A percentile compares a stretch with the other conserved stretches of the same genome.
Evolutionary conservation across 2,329 filamentous ascomycete genomes (phyloP).

Genomic region (Ophiostoma triangulosporum): DNA sequence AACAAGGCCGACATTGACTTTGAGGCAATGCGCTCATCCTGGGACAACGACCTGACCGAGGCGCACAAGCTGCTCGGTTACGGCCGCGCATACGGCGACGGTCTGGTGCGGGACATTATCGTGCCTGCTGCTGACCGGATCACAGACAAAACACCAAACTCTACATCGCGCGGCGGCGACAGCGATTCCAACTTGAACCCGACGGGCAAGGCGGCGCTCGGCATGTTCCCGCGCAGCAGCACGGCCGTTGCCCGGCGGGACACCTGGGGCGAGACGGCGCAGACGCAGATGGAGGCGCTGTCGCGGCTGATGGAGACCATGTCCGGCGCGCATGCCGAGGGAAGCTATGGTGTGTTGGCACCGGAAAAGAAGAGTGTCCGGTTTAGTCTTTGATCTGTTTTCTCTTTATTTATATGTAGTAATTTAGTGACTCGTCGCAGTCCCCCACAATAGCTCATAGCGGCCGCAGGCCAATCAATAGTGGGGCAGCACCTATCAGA

Average conservation of each 20-base stretch:
- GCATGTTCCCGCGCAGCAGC: slow-evolving; percentile 12
- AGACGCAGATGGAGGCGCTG: slow-evolving; percentile 11
- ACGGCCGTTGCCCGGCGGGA: slow-evolving; percentile 2
- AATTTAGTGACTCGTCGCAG: not conserved
- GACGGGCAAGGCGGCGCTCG: slow-evolving; percentile 12
- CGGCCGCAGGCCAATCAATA: slow-evolving; percentile 4
- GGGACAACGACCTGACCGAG: slow-evolving; percentile 12
- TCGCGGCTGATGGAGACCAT: slow-evolving; percentile 10
- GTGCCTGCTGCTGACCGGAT: slow-evolving; percentile 7
- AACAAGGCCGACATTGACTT: not conserved
- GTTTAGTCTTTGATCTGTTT: slow-evolving; percentile 5
- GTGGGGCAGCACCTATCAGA: slow-evolving; percentile 4
- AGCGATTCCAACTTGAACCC: slow-evolving; percentile 8
- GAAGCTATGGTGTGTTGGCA: not conserved
- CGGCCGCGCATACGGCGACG: slow-evolving; percentile 14
- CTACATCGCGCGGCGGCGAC: not conserved
- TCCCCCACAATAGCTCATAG: slow-evolving; percentile 2
- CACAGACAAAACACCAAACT: not conserved
- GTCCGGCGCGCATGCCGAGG: not conserved
- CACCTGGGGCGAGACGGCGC: slow-evolving; percentile 14
- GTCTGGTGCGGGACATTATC: slow-evolving; percentile 12
- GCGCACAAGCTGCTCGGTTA: slow-evolving; percentile 12
- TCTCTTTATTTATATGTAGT: not conserved
- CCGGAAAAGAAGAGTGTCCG: slow-evolving; percentile 5
- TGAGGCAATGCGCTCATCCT: not conserved